Evolutionary conservation across 106 monocot genomes (phyloP).

Genomic region (Acorus gramineus): DNA sequence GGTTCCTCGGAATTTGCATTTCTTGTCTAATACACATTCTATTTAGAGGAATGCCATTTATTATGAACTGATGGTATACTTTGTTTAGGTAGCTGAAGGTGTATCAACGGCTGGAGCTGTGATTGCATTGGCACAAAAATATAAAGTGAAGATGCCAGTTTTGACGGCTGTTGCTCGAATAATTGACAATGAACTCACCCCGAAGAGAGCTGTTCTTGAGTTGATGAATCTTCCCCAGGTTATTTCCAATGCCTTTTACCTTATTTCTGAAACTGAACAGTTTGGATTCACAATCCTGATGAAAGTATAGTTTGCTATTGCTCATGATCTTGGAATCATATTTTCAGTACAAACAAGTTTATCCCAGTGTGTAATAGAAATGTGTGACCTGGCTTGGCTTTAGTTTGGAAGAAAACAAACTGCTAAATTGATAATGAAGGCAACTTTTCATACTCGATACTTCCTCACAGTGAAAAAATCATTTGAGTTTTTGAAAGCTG

Average conservation of each 20-base stretch:
- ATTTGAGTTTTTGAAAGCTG: background rate
- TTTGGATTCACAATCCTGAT: too few species aligned
- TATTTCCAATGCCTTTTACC: background rate
- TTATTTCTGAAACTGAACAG: too few species aligned
- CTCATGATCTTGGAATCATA: too few species aligned
- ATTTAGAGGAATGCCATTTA: background rate
- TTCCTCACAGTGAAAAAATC: too few species aligned
- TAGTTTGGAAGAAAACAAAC: too few species aligned
- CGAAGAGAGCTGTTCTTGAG: slow-evolving; percentile 84
- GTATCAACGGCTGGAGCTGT: slow-evolving; percentile 98
- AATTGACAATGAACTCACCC: slow-evolving; percentile 88
- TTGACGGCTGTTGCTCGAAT: slow-evolving; percentile 92
- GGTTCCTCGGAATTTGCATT: slow-evolving; percentile 19
- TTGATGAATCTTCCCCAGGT: slow-evolving; percentile 98
- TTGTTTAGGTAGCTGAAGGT: slow-evolving; percentile 92
- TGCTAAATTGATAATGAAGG: too few species aligned
- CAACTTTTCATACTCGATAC: too few species aligned
- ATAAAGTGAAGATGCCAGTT: slow-evolving; percentile 91
- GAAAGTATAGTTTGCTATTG: too few species aligned
- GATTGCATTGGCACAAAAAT: slow-evolving; percentile 90
- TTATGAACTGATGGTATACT: background rate
- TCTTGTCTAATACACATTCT: background rate
- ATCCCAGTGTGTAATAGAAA: too few species aligned
- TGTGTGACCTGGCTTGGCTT: too few species aligned
- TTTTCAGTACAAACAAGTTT: too few species aligned